Evolutionary conservation across 495 filamentous ascomycete genomes (phyloP).

Genomic region (Barbatosphaeria neglecta): DNA sequence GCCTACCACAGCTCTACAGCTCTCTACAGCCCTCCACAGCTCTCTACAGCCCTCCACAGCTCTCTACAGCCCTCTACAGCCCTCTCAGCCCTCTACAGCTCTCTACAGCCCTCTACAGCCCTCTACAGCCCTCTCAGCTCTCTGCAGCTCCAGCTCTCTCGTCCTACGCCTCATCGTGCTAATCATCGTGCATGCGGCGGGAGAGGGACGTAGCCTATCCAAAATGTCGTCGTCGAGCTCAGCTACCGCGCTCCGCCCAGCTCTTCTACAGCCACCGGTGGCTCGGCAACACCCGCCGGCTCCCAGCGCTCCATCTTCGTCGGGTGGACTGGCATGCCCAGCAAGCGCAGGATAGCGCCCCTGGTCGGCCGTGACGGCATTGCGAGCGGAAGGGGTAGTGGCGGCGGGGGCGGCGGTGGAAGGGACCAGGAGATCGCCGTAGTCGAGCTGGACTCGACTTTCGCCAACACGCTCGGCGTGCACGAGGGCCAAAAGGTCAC

Average conservation of each 20-base stretch:
- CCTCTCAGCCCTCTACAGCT: too few species aligned
- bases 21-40: too few species aligned
- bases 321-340: slow-evolving; percentile 96
- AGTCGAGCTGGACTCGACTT: slow-evolving; percentile 83
- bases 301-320: slow-evolving; percentile 62
- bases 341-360: slow-evolving; percentile 65
- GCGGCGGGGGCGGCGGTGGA: slow-evolving; percentile 31
- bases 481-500: slow-evolving; percentile 74
- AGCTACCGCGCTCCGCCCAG: slow-evolving; percentile 49
- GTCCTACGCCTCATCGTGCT: background rate
- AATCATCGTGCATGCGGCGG: background rate
- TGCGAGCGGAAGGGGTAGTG: slow-evolving; percentile 35
- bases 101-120: too few species aligned
- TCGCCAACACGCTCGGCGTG: slow-evolving; percentile 72
- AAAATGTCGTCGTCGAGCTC: slow-evolving; percentile 93
- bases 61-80: too few species aligned
- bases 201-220: slow-evolving; percentile 53
- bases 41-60: too few species aligned
- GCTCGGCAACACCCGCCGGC: slow-evolving; percentile 14
- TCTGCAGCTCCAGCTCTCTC: background rate
- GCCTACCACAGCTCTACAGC: too few species aligned
- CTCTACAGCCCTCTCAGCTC: too few species aligned
- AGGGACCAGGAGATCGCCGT: slow-evolving; percentile 60
- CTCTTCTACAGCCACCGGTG: slow-evolving; percentile 19
- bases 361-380: slow-evolving; percentile 65